A percentile compares a stretch with the other conserved stretches of the same genome.
These are phyloP conservation scores for Eragrostis tef DNA, from an alignment of 202 grass and related monocot species.

Conservation along the genomic window DNA sequence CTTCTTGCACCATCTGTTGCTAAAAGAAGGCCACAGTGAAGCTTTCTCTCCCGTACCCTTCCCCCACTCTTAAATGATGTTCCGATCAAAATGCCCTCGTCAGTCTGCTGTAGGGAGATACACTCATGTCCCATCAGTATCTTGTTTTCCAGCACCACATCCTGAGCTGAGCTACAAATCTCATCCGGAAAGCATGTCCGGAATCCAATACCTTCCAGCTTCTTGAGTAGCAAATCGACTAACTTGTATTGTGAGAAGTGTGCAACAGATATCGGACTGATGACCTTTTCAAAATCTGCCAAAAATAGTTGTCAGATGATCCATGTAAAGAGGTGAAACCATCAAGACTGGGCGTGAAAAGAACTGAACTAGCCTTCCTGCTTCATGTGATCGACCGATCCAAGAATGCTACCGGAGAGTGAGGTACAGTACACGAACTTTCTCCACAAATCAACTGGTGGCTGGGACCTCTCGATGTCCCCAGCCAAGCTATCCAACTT, in stretches of 20 bases:
- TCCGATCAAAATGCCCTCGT: constrained; percentile 66
- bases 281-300: constrained; percentile 74
- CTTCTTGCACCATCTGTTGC: constrained; percentile 82
- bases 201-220: constrained; percentile 68
- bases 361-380: constrained; percentile 71
- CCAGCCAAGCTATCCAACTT: constrained; percentile 78
- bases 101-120: constrained; percentile 57
- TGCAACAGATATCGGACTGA: constrained; percentile 79
- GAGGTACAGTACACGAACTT: constrained; percentile 95
- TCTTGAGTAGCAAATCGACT: constrained; percentile 75
- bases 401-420: constrained; percentile 75
- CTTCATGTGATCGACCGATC: constrained; percentile 96
- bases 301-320: constrained; percentile 21
- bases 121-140: constrained; percentile 91
- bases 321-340: neutral
- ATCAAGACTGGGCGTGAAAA: neutral
- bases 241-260: constrained; percentile 94
- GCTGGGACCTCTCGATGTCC: constrained; percentile 80
- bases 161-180: constrained; percentile 37
- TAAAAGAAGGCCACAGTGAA: constrained; percentile 75
- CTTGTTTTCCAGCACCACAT: constrained; percentile 54
- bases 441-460: constrained; percentile 86
- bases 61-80: constrained; percentile 50
- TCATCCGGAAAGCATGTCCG: constrained; percentile 56
- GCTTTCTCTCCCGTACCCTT: constrained; percentile 60